These are phyloP conservation scores for Scheffersomyces illinoinensis DNA, from an alignment of 1,139 yeast species.

Conservation along the genomic window DNA sequence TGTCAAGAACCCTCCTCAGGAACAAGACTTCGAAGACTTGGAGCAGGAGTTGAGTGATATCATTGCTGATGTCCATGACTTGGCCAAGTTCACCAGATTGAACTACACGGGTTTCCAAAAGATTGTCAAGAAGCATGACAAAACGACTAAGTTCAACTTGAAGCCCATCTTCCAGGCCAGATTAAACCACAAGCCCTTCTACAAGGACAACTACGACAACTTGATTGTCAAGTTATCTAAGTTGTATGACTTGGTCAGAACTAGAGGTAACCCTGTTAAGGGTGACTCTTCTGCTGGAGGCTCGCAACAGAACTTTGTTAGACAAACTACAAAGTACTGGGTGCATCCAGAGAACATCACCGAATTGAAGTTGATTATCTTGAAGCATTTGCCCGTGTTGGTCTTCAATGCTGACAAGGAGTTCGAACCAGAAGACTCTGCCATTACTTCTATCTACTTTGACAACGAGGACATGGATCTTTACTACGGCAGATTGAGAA, in stretches of 20 bases:
- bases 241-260: conserved; percentile 88
- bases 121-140: conserved; percentile 94
- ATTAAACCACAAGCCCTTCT: conserved; percentile 89
- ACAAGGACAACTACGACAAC: conserved; percentile 89
- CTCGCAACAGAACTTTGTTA: conserved; percentile 92
- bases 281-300: conserved; percentile 98
- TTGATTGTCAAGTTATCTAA: conserved; percentile 87
- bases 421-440: conserved; percentile 90
- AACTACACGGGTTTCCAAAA: conserved; percentile 97
- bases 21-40: conserved; percentile 85
- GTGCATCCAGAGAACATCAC: conserved; percentile 98
- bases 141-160: conserved; percentile 77
- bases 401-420: conserved; percentile 96
- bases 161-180: conserved; percentile 93
- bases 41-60: conserved; percentile 91
- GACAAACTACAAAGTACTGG: conserved; percentile 99
- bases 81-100: conserved; percentile 87
- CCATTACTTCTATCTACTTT: conserved; percentile 93
- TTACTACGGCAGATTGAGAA: conserved; percentile 90
- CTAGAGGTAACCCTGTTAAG: conserved; percentile 89
- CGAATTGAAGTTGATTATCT: conserved; percentile 87
- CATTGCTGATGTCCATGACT: conserved; percentile 95
- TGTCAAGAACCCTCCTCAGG: conserved; percentile 48
- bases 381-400: conserved; percentile 93
- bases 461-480: conserved; percentile 88